phyloP scores from a whole-genome alignment of 1,139 yeast species.

The Lodderomyces orthopsilosis region DNA sequence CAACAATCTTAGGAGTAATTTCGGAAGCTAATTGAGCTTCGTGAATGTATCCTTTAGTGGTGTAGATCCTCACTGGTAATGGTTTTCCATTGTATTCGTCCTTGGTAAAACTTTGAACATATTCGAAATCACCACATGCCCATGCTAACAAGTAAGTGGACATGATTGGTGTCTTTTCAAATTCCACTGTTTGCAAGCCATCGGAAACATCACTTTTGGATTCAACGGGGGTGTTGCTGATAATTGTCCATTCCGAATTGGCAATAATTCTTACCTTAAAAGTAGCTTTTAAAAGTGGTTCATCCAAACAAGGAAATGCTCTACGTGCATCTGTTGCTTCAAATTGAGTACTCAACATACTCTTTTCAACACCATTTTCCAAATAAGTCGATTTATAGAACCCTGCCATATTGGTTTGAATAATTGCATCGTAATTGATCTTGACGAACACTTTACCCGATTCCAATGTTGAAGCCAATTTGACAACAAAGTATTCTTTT shows the following conservation, averaged over 20 bases:
- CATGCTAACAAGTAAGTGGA: constrained; percentile 76
- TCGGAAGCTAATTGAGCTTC: constrained; percentile 66
- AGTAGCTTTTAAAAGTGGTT: constrained; percentile 73
- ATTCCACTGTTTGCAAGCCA: constrained; percentile 25
- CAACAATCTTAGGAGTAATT: constrained; percentile 65
- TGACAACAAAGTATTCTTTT: constrained; percentile 29
- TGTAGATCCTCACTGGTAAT: constrained; percentile 69
- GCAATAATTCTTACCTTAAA: constrained; percentile 62
- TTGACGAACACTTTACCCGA: constrained; percentile 23
- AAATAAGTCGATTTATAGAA: constrained; percentile 75
- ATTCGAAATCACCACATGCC: constrained; percentile 74
- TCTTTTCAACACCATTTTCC: constrained; percentile 57
- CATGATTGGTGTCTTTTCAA: constrained; percentile 63
- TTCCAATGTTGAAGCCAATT: constrained; percentile 17
- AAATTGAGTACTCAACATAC: constrained; percentile 77
- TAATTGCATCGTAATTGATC: constrained; percentile 44
- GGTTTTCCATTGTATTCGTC: constrained; percentile 46
- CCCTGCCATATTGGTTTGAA: constrained; percentile 68
- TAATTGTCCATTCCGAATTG: constrained; percentile 55
- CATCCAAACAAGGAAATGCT: constrained; percentile 83
- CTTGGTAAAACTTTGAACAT: constrained; percentile 52
- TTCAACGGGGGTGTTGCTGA: constrained; percentile 69
- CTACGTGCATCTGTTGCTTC: constrained; percentile 85
- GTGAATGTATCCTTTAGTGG: constrained; percentile 55
- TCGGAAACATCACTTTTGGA: constrained; percentile 11